Base-by-base conservation (phyloP, 2,329 filamentous ascomycete species). In the Knufia petricola region DNA sequence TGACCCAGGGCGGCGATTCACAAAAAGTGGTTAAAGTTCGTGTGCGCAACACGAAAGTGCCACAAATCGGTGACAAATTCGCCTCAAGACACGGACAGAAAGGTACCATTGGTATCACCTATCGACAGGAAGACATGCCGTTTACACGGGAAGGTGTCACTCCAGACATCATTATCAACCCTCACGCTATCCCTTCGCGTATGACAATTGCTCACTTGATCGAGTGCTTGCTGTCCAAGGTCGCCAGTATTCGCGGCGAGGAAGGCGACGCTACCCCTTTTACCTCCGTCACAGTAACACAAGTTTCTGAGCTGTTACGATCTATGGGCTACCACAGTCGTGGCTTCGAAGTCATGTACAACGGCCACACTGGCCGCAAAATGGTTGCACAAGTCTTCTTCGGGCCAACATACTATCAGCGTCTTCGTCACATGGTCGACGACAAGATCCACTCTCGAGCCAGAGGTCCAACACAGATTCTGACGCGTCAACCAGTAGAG, bases 131-230 rank as follows among this genome's bases (percentile, higher is more conserved):
- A 67, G 94, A 98, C 63, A 98, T 98, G 94, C 94, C 94, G 0
- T 98, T 98, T 67, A 92, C 87, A 2, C 75, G 81, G 31, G 87
- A 96, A 64, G 92, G 94, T 60, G 78, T 98, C 46, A 85, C 84
- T 0, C 92, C 94, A 0, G 94, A 98, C 68, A 77, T 98, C 55
- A 95, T 98, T 68, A 96, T 98, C 75, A 98, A 98, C 68, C 92
- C 92, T 1, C 92, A 98, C 76, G 94, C 92, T 64, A 98, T 98
- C 78, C 92, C 92, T 0, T 98, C 92, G 48, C 92, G 92, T 79
- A 98, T 98, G 92, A 98, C 94, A 2, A 98, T 98, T 81, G 92
- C 92, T 60, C 92, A 98, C 76, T 89, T 98, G 79, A 94, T 98
- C 65, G 92, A 98, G 74, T 98, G 92, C 77, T 78, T 96, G 59